Evolutionary conservation across 345 rosid genomes (phyloP).

Genomic region (Orychophragmus violaceus): DNA sequence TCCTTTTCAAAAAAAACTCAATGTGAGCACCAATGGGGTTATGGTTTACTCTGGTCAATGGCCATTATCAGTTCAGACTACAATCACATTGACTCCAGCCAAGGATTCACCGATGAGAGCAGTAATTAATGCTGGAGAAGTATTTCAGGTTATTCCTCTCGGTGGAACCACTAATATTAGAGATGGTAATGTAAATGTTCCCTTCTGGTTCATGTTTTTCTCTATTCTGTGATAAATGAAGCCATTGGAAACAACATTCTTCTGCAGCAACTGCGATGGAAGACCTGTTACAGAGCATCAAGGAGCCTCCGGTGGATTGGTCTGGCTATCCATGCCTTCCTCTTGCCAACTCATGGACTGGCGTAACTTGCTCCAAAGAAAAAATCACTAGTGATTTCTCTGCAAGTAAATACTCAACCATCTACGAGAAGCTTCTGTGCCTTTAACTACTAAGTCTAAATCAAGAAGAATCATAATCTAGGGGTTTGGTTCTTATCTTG

Average conservation of each 20-base stretch:
- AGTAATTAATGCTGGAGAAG: conserved; percentile 72
- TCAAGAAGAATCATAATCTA: neutral
- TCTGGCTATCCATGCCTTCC: conserved; percentile 92
- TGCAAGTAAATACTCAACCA: conserved; percentile 49
- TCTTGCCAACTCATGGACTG: conserved; percentile 73
- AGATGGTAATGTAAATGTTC: conserved; percentile 50
- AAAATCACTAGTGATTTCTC: conserved; percentile 36
- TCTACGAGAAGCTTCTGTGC: neutral
- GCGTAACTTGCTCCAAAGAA: conserved; percentile 61
- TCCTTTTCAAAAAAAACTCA: conserved; percentile 48
- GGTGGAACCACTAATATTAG: conserved; percentile 52
- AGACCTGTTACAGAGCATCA: conserved; percentile 44
- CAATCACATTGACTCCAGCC: conserved; percentile 48
- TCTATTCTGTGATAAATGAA: neutral
- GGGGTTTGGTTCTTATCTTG: conserved; percentile 16
- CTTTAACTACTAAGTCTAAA: neutral
- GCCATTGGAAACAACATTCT: conserved; percentile 7
- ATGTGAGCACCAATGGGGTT: conserved; percentile 62
- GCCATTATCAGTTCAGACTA: conserved; percentile 72
- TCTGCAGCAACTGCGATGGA: conserved; percentile 56
- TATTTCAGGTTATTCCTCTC: conserved; percentile 63
- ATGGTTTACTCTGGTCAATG: conserved; percentile 52
- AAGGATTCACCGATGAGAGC: conserved; percentile 48
- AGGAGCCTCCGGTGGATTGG: conserved; percentile 75
- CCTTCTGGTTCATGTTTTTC: neutral